A percentile compares a stretch with the other conserved stretches of the same genome.
Conservation (phyloP, 169 alveolate genomes). For the Sarcocystis neurona region DNA sequence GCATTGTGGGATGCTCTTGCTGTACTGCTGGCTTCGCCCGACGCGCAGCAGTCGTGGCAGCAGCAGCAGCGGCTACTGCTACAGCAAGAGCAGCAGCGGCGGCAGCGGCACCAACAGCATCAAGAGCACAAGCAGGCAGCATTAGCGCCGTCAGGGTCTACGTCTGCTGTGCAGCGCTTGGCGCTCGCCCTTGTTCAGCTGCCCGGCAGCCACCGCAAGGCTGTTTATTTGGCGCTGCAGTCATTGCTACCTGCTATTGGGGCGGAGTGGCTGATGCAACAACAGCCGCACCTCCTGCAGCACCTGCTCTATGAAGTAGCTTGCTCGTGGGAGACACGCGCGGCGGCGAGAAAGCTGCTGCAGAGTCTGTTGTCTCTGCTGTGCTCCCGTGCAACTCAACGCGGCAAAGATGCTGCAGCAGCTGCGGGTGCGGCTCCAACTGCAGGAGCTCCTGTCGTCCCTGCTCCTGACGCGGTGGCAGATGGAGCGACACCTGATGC, state of each 20-base stretch:
- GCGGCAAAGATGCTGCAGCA: neutral
- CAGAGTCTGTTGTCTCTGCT: neutral
- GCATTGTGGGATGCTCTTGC: conserved; percentile 22
- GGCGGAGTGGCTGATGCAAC: conserved; percentile 8
- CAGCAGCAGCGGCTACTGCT: no score
- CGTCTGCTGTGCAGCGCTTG: conserved; percentile 5
- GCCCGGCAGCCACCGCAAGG: neutral
- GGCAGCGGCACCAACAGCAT: neutral
- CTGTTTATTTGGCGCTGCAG: neutral
- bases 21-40: no score
- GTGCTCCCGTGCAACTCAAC: neutral
- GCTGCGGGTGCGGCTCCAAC: neutral
- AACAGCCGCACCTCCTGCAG: neutral
- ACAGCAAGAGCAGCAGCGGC: neutral
- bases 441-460: neutral
- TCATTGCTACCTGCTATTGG: conserved; percentile 10
- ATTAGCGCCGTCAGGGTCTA: neutral
- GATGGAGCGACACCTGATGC: neutral
- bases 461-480: neutral
- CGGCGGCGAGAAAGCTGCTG: neutral
- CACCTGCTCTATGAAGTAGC: conserved; percentile 2
- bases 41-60: no score
- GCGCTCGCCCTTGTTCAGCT: neutral
- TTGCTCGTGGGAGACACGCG: neutral
- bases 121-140: neutral